Conservation (phyloP, 441 rosid species). For the Erodium moschatum region DNA sequence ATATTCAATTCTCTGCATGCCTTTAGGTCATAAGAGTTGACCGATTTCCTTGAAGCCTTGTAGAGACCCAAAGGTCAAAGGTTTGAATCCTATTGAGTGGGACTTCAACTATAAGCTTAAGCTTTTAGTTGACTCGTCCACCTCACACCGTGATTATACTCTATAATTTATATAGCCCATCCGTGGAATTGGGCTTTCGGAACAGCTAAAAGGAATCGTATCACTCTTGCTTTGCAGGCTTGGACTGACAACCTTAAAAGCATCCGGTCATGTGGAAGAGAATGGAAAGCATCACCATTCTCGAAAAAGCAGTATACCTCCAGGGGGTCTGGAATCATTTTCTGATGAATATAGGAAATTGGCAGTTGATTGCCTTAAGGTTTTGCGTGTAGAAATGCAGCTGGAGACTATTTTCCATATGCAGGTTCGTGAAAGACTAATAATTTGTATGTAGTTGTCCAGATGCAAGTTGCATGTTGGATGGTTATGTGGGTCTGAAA, state of each 20-base stretch:
- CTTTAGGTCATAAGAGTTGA: background rate
- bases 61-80: background rate
- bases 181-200: too few relatives aligned
- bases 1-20: background rate
- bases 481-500: too few relatives aligned
- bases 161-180: too few relatives aligned
- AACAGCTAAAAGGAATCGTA: background rate
- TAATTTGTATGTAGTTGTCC: too few relatives aligned
- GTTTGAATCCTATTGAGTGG: background rate
- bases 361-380: slow-evolving; percentile 91
- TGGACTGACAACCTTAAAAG: slow-evolving; percentile 45
- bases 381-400: slow-evolving; percentile 95
- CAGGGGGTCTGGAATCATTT: slow-evolving; percentile 56
- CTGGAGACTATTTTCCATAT: slow-evolving; percentile 86
- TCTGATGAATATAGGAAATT: slow-evolving; percentile 89
- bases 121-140: background rate
- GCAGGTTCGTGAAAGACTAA: slow-evolving; percentile 49
- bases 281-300: slow-evolving; percentile 26
- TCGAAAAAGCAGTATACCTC: background rate
- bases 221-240: slow-evolving; percentile 39
- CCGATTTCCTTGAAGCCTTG: background rate
- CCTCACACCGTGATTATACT: background rate
- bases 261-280: slow-evolving; percentile 45
- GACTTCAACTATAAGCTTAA: background rate
- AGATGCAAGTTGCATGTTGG: too few relatives aligned